Evolutionary conservation across 495 filamentous ascomycete species (phyloP).

Genomic region (Pseudoneurospora amorphoporcata): DNA sequence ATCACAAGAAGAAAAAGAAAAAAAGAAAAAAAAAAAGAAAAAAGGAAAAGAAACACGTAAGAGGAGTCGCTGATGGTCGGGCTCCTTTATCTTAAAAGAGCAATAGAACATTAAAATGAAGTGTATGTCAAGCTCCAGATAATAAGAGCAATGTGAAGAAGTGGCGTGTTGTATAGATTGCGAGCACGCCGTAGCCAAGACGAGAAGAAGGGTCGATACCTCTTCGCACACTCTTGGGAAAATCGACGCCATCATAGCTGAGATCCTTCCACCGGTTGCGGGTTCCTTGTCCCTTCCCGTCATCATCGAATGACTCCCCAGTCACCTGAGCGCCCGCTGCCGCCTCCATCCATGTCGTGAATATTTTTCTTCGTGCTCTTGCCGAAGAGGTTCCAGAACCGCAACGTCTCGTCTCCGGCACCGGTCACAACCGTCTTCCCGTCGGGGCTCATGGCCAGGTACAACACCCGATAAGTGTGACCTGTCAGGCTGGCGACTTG

Average conservation of each 20-base stretch:
- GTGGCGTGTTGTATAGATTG: neutral
- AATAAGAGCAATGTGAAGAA: neutral
- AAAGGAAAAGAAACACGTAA: neutral
- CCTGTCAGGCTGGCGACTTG: constrained; percentile 91
- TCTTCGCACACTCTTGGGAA: neutral
- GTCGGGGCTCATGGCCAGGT: constrained; percentile 94
- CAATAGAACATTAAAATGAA: neutral
- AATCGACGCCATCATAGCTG: neutral
- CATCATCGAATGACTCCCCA: constrained; percentile 62
- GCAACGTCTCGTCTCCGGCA: constrained; percentile 87
- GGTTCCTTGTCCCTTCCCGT: neutral
- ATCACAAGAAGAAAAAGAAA: neutral
- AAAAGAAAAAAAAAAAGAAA: neutral
- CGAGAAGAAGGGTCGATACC: neutral
- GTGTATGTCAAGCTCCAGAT: neutral
- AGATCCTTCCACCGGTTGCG: constrained; percentile 1
- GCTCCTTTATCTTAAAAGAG: neutral
- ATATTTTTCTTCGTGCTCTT: constrained; percentile 43
- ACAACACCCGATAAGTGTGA: constrained; percentile 91
- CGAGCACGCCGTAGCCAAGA: neutral
- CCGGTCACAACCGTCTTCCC: constrained; percentile 90
- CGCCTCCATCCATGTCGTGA: constrained; percentile 33
- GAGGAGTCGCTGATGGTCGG: neutral
- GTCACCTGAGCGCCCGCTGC: constrained; percentile 50
- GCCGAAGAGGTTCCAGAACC: constrained; percentile 93